Base-by-base conservation (phyloP, 768 basidiomycete genomes). In the Tephrocybe sp. region DNA sequence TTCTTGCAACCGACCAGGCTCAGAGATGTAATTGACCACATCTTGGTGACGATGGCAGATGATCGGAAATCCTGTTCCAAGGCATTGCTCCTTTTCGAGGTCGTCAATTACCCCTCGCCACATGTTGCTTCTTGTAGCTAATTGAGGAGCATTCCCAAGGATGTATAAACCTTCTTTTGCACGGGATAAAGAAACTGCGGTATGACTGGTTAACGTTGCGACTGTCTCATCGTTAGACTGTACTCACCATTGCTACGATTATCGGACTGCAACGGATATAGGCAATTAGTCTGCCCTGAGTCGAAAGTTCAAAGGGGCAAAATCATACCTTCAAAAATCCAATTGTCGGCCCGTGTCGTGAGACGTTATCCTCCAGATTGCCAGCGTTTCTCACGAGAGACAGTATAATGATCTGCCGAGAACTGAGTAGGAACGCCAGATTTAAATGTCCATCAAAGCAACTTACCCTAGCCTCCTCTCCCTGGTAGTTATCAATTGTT, bases 401-500 rank as follows among this genome's bases (percentile, higher is more conserved):
- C 8, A 91, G 71, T 22, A 91, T 87, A 30, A 90, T 78, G 46
- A 90, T 77, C 71, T 85, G 3, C 9, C 4, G 12, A 45, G 19
- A 11, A 43, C 14, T 40, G 35, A 6, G 32, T 3, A 11, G 36
- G 5, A 38, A 12, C 13, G 14, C 19, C 2, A 17, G 17, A 13
- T n/a, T n/a, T n/a, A n/a, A 19, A 31, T 13, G n/a, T 49, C 9
- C 9, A 5, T 35, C 23, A 10, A 17, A 23, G 11, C 12, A 16
- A 17, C 50, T 23, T 56, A 79, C 81, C 60, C 74, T 79, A 1
- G 78, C 83, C 68, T 88, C 87, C 52, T 85, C 81, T 2, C 87
- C 89, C 65, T 91, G 89, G 60, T 81, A 91, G 44, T 84, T 89
- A 54, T 92, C 88, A 1, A 91, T 78, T 0, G 88, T 90, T 5